Conservation (phyloP, 805 yeast genomes). For the Lipomyces sp. region DNA sequence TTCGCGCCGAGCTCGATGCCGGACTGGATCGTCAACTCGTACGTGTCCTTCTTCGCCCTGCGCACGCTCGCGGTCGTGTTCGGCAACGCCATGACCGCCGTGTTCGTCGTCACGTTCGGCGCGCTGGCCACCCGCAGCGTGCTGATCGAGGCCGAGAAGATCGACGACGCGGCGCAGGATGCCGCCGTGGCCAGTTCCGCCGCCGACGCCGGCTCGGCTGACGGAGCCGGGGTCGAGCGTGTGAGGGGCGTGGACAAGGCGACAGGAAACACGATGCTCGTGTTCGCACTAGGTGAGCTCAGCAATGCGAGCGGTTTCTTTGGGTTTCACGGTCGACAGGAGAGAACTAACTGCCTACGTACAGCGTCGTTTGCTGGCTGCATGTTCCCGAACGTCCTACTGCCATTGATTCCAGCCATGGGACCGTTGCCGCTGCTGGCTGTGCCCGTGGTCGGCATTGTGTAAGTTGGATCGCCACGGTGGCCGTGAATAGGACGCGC, state of each 20-base stretch:
- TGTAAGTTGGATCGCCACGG: constrained; percentile 4
- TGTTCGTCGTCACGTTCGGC: constrained; percentile 8
- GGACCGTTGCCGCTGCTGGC: constrained; percentile 22
- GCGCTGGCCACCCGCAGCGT: constrained; percentile 11
- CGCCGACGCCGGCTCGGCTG: neutral
- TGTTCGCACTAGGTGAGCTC: constrained; percentile 16
- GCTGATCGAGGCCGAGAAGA: constrained; percentile 11
- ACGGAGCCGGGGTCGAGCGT: constrained; percentile 4
- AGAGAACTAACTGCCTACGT: neutral
- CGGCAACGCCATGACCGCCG: constrained; percentile 8
- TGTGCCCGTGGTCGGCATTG: constrained; percentile 13
- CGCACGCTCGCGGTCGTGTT: constrained; percentile 15
- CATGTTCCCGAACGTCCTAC: constrained; percentile 12
- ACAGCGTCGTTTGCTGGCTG: constrained; percentile 15
- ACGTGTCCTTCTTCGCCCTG: constrained; percentile 13
- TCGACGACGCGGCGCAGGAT: too few species aligned
- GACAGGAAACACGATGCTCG: constrained; percentile 13
- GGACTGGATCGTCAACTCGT: constrained; percentile 13
- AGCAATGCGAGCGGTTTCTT: neutral
- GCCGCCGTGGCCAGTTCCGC: too few species aligned
- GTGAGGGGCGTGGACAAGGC: constrained; percentile 7
- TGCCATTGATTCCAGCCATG: constrained; percentile 12
- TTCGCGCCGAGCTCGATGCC: constrained; percentile 11
- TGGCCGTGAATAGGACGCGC: neutral
- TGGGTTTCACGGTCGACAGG: too few species aligned